Percentiles rank a stretch among this genome's conserved stretches.
These are phyloP conservation scores for Alisma plantagoaquatica DNA, from an alignment of 106 monocot genomes.

Conservation along the genomic window DNA sequence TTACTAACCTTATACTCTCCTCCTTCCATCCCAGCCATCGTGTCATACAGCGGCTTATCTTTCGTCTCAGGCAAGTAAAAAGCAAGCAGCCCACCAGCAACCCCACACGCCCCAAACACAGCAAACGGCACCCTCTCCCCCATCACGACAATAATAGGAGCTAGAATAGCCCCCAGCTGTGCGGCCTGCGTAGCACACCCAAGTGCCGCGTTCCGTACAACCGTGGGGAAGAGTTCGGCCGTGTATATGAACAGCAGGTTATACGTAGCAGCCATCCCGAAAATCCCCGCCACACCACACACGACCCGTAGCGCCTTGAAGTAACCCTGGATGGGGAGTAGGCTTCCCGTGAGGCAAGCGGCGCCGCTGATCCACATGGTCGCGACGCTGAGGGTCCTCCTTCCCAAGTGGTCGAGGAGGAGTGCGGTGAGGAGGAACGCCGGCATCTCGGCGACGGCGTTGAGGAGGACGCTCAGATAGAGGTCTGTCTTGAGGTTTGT, in stretches of 20 bases:
- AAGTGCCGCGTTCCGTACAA: slow-evolving; percentile 49
- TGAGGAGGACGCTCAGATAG: slow-evolving; percentile 51
- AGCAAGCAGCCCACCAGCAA: slow-evolving; percentile 5
- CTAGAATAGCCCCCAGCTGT: slow-evolving; percentile 54
- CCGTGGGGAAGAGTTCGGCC: slow-evolving; percentile 69
- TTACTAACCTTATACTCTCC: too few species aligned
- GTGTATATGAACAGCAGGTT: slow-evolving; percentile 55
- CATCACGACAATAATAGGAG: slow-evolving; percentile 43
- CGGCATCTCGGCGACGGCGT: slow-evolving; percentile 63
- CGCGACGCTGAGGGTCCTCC: slow-evolving; percentile 31
- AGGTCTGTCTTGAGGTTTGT: slow-evolving; percentile 71
- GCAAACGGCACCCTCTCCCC: slow-evolving; percentile 8
- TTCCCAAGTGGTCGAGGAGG: slow-evolving; percentile 35
- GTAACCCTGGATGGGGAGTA: slow-evolving; percentile 7
- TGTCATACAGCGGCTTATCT: slow-evolving; percentile 13
- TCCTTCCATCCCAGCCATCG: slow-evolving; percentile 13
- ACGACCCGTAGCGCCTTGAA: slow-evolving; percentile 27
- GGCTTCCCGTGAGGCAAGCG: slow-evolving; percentile 27
- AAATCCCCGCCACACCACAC: slow-evolving; percentile 55
- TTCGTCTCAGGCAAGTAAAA: slow-evolving; percentile 15
- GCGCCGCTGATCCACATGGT: slow-evolving; percentile 56
- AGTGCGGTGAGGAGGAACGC: slow-evolving; percentile 44
- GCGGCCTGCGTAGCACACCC: slow-evolving; percentile 40
- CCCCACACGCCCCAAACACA: slow-evolving; percentile 11
- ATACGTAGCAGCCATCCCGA: slow-evolving; percentile 64